phyloP scores from a whole-genome alignment of 257 asterid genomes.

The Cruciata laevipes region DNA sequence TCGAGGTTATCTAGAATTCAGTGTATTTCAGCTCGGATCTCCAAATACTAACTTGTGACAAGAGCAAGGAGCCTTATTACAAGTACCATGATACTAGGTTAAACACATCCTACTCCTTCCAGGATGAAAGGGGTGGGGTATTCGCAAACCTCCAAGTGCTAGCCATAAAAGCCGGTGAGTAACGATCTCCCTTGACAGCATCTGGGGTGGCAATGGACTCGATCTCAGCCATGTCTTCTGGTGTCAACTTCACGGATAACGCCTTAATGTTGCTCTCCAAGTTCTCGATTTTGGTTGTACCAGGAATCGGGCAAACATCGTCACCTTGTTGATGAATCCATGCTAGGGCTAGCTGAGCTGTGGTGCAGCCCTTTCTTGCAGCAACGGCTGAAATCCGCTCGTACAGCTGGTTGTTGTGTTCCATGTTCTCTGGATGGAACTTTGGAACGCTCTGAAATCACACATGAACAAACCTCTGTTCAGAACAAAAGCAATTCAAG shows the following conservation, averaged over 20 bases:
- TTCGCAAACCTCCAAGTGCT: constrained; percentile 21
- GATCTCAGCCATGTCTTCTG: constrained; percentile 30
- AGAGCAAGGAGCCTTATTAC: background rate
- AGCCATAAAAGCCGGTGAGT: background rate
- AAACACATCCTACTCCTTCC: background rate
- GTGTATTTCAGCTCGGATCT: no score
- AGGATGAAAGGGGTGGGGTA: constrained; percentile 26
- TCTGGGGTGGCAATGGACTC: constrained; percentile 35
- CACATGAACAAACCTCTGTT: background rate
- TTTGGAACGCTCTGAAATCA: constrained; percentile 9
- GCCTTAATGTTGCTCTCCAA: constrained; percentile 30
- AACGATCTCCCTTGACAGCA: constrained; percentile 39
- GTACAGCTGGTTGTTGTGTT: constrained; percentile 20
- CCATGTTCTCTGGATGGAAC: constrained; percentile 20
- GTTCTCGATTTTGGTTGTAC: constrained; percentile 26
- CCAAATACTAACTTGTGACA: no score
- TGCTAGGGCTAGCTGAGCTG: constrained; percentile 19
- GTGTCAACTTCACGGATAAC: constrained; percentile 21
- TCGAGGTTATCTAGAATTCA: no score
- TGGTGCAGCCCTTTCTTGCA: constrained; percentile 22
- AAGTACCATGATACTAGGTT: background rate
- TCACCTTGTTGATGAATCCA: background rate
- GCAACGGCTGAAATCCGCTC: constrained; percentile 24
- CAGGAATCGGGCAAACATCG: background rate
- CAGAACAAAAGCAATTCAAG: background rate